Conservation (phyloP, 495 filamentous ascomycete genomes). For the Antarctomyces pellizariae region DNA sequence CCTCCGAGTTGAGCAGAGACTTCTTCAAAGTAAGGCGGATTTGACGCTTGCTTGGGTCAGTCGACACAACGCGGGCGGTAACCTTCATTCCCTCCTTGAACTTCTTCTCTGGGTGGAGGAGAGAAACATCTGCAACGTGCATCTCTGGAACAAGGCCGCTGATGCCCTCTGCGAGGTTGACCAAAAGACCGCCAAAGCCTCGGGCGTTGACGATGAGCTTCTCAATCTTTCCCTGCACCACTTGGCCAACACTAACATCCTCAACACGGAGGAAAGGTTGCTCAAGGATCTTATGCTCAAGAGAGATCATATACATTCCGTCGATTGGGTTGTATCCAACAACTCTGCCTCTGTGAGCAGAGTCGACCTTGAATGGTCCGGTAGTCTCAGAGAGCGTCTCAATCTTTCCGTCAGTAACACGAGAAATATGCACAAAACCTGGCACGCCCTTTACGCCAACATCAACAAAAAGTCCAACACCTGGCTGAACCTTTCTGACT, state of each 20-base stretch:
- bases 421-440: slow-evolving; percentile 86
- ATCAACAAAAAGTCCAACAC: slow-evolving; percentile 60
- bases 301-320: slow-evolving; percentile 63
- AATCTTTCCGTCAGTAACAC: slow-evolving; percentile 64
- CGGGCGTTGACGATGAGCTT: slow-evolving; percentile 51
- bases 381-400: slow-evolving; percentile 51
- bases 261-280: slow-evolving; percentile 77
- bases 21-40: slow-evolving; percentile 87
- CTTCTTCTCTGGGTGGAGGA: slow-evolving; percentile 88
- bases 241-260: slow-evolving; percentile 59
- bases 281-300: slow-evolving; percentile 58
- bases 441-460: slow-evolving; percentile 46
- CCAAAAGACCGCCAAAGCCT: slow-evolving; percentile 56
- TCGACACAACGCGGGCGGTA: slow-evolving; percentile 63
- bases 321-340: slow-evolving; percentile 74
- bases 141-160: slow-evolving; percentile 66
- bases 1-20: slow-evolving; percentile 71
- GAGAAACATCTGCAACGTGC: slow-evolving; percentile 66
- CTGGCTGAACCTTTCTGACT: slow-evolving; percentile 51
- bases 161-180: slow-evolving; percentile 68
- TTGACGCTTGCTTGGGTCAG: slow-evolving; percentile 48
- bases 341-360: slow-evolving; percentile 56
- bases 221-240: slow-evolving; percentile 66
- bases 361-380: slow-evolving; percentile 54
- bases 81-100: slow-evolving; percentile 74